Evolutionary conservation across 371 early-diverging fungal species (phyloP).

Genomic region (Mortierella sp.): DNA sequence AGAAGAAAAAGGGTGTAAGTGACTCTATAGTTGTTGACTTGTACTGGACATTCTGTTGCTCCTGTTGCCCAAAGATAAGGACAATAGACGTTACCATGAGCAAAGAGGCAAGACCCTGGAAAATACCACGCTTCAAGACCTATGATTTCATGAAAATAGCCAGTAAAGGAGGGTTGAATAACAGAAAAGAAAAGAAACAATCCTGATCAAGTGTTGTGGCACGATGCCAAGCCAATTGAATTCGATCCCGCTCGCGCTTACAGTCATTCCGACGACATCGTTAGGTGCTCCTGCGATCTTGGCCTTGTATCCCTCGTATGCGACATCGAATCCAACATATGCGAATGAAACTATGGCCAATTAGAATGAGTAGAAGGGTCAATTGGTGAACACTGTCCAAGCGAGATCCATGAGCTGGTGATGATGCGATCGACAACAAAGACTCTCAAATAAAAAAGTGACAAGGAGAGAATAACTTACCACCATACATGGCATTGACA

Average conservation of each 20-base stretch:
- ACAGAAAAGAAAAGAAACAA: no score
- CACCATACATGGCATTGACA: conserved; percentile 75
- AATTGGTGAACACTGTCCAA: background rate
- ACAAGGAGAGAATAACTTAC: conserved; percentile 14
- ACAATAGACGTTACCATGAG: conserved; percentile 48
- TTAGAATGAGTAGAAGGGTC: background rate
- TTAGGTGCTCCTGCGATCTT: conserved; percentile 63
- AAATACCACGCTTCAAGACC: conserved; percentile 74
- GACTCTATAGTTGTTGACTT: background rate
- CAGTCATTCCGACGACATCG: conserved; percentile 66
- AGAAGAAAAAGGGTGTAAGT: background rate
- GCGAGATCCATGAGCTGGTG: background rate
- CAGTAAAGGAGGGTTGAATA: background rate
- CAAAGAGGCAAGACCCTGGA: conserved; percentile 82
- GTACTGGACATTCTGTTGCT: background rate
- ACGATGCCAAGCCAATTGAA: background rate
- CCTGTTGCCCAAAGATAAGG: background rate
- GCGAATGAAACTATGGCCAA: conserved; percentile 66
- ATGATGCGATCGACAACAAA: background rate
- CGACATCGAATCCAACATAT: conserved; percentile 75
- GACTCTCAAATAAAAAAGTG: background rate
- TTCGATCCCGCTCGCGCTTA: conserved; percentile 11
- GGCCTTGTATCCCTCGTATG: conserved; percentile 80
- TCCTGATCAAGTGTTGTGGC: background rate
- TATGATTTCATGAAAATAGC: conserved; percentile 7